phyloP scores from a whole-genome alignment of 2,329 filamentous ascomycete genomes.

The Aspergillus clavatus region DNA sequence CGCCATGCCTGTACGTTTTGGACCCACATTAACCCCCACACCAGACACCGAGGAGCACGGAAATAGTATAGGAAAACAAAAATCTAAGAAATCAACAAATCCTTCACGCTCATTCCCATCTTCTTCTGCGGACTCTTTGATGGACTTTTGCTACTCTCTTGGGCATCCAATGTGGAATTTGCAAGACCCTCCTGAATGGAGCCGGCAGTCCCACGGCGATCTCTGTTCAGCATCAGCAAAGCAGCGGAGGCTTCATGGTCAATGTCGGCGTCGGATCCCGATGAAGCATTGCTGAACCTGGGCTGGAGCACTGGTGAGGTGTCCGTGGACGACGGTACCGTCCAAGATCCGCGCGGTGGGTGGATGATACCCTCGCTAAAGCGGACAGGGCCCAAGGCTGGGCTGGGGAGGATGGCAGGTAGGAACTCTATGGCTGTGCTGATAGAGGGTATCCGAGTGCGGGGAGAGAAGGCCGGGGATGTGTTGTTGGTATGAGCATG shows the following conservation, averaged over 20 bases:
- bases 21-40: background rate
- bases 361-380: conserved; percentile 19
- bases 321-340: conserved; percentile 14
- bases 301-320: conserved; percentile 22
- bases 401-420: conserved; percentile 34
- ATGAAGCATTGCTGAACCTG: conserved; percentile 39
- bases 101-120: conserved; percentile 52
- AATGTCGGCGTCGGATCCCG: conserved; percentile 48
- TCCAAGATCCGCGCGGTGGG: conserved; percentile 21
- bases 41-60: conserved; percentile 2
- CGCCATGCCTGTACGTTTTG: background rate
- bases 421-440: conserved; percentile 21
- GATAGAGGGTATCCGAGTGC: conserved; percentile 23
- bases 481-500: conserved; percentile 18
- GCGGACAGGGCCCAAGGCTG: conserved; percentile 29
- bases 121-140: conserved; percentile 27
- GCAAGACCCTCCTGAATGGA: conserved; percentile 24
- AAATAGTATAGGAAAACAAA: too few relatives aligned
- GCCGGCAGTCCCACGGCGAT: conserved; percentile 55
- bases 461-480: conserved; percentile 33
- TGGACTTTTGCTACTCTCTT: conserved; percentile 4
- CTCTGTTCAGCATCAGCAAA: conserved; percentile 79
- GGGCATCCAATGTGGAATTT: conserved; percentile 2
- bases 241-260: conserved; percentile 82
- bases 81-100: conserved; percentile 48